phyloP scores from a whole-genome alignment of 768 basidiomycete species.

The Suillus alpinus region DNA sequence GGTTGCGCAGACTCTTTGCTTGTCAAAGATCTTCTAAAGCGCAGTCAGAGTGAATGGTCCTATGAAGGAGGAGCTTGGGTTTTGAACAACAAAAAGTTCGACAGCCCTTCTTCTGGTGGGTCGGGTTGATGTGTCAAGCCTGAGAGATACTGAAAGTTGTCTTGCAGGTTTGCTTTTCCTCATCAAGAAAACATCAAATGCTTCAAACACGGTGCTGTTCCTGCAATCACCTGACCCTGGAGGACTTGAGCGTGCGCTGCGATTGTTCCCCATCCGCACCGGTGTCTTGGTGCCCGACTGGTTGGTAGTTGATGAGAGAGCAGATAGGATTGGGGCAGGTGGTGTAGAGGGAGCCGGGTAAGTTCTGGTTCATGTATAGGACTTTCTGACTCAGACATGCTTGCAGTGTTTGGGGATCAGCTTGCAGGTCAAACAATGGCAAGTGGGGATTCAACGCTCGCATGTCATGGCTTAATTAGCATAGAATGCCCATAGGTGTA shows the following conservation, averaged over 20 bases:
- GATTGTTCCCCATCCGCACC: slow-evolving; percentile 84
- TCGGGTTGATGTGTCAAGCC: background rate
- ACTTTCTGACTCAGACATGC: slow-evolving; percentile 8
- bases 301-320: slow-evolving; percentile 54
- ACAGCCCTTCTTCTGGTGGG: slow-evolving; percentile 21
- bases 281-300: slow-evolving; percentile 78
- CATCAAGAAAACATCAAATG: slow-evolving; percentile 12
- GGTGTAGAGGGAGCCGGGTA: slow-evolving; percentile 78
- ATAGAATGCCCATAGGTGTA: slow-evolving; percentile 30
- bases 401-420: slow-evolving; percentile 30
- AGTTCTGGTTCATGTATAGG: slow-evolving; percentile 18
- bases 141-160: slow-evolving; percentile 11
- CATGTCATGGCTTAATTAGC: slow-evolving; percentile 49
- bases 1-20: slow-evolving; percentile 39
- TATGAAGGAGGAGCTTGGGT: slow-evolving; percentile 20
- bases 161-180: slow-evolving; percentile 50
- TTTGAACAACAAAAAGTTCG: slow-evolving; percentile 14
- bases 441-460: slow-evolving; percentile 46
- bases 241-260: slow-evolving; percentile 64
- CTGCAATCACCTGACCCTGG: slow-evolving; percentile 53
- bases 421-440: slow-evolving; percentile 10
- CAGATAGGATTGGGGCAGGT: slow-evolving; percentile 64
- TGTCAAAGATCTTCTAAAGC: slow-evolving; percentile 31
- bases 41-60: slow-evolving; percentile 12
- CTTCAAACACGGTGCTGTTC: slow-evolving; percentile 45